These are phyloP conservation scores for Austroboletus festivus DNA, from an alignment of 768 basidiomycete genomes.

Conservation along the genomic window DNA sequence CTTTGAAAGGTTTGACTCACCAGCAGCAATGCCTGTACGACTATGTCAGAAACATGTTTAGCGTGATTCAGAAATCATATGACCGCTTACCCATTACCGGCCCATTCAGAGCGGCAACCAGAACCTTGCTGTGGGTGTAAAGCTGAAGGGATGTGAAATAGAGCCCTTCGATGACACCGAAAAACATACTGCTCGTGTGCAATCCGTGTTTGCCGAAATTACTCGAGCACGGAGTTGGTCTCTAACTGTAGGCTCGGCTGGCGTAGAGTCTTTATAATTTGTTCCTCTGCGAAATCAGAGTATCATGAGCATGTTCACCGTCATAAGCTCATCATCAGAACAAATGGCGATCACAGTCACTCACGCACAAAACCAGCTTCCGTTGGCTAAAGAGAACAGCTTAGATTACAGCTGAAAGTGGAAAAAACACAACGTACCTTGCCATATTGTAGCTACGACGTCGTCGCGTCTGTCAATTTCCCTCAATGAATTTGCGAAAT, in stretches of 20 bases:
- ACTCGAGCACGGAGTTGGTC: conserved; percentile 46
- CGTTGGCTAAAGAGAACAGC: conserved; percentile 42
- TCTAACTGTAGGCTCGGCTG: conserved; percentile 35
- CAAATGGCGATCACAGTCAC: conserved; percentile 31
- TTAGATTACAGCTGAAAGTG: neutral
- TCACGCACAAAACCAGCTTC: conserved; percentile 74
- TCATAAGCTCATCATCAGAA: too few species aligned
- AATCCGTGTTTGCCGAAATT: conserved; percentile 53
- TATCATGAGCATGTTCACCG: too few species aligned
- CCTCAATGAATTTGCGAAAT: conserved; percentile 54
- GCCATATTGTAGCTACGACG: conserved; percentile 65
- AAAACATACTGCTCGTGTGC: conserved; percentile 56
- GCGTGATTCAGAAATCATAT: neutral
- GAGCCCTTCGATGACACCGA: too few species aligned
- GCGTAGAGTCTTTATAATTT: conserved; percentile 39
- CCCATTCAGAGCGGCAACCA: conserved; percentile 70
- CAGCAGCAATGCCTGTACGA: conserved; percentile 59
- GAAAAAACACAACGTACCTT: conserved; percentile 39
- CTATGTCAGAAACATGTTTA: conserved; percentile 2
- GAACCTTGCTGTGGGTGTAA: conserved; percentile 65
- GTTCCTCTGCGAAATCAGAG: conserved; percentile 49
- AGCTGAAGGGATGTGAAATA: conserved; percentile 37
- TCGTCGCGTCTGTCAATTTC: conserved; percentile 58
- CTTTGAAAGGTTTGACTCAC: conserved; percentile 26
- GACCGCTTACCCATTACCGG: conserved; percentile 61